Evolutionary conservation across 78 protist species (phyloP), one percentile per base, ranked within the genome.

Genomic region (Emiliania huxleyi): DNA sequence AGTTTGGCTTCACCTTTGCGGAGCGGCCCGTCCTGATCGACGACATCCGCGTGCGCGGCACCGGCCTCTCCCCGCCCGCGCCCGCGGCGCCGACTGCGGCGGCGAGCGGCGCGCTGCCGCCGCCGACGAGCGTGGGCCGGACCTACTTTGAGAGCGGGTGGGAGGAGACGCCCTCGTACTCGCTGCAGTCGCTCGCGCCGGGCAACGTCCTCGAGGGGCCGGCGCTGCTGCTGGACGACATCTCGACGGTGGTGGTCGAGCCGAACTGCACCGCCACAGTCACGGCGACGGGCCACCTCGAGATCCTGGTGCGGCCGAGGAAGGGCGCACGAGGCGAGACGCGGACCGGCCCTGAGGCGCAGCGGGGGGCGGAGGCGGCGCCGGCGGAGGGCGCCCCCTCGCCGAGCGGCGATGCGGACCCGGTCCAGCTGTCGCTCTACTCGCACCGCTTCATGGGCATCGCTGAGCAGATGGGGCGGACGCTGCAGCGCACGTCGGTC

Each of bases 391-490:
- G 62, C 62, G 62, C 29, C 15, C 15, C 62, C 29, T 19, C 62
- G 29, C 29, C 62, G 29, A 15, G 29, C 62, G 62, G 62, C 8
- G 29, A 3, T 8, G 6, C 87, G 62, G 98, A 98, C 43, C 94
- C 97, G 23, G 90, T 98, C 62, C 88, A 46, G 69, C 94, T 98
- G 29, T 87, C 97, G 0, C 92, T 98, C 19, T 98, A 97, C 87
- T 73, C 94, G 38, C 97, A 98, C 90, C 93, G 98, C 42, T 98
- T 98, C 92, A 98, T 98, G 99, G 69, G 95, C 93, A 98, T 98
- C 43, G 99, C 99, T 11, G 99, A 98, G 83, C 99, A 98, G 94
- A 98, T 98, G 99, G 99, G 99, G 11, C 49, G 95, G 18, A 95
- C 98, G 6, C 87, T 98, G 35, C 98, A 97, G 93, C 91, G 98